Evolutionary conservation across 108 stramenopile species (phyloP), one percentile per base, ranked within the genome.

Genomic region (Fistulifera solaris): DNA sequence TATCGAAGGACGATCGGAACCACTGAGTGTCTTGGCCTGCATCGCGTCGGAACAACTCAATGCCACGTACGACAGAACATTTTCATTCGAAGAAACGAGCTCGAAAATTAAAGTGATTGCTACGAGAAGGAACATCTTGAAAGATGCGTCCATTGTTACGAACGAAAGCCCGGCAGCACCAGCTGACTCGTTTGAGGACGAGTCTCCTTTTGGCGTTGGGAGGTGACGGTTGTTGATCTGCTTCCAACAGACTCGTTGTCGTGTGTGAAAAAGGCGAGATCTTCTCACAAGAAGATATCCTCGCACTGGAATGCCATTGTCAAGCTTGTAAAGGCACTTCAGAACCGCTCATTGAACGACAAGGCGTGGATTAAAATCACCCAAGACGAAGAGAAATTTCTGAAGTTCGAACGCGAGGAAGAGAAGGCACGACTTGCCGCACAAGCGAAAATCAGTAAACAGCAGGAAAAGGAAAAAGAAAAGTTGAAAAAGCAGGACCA

Each of bases 331-430:
- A 48, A 70, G 45, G 44, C 76, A 8, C 54, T 81, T 10, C 70
- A 74, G n/a, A 68, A 79, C 17, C 31, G 31, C 8, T 35, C 31
- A 8, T 8, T 35, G 6, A 35, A 35, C 8, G 23, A 49, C 38
- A 26, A 48, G 58, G n/a, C 19, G 49, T 43, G 62, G 14, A 78
- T 72, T 44, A 73, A 72, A 41, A 73, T 89, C 21, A 80, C 74
- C 24, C 70, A 63, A 26, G 75, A 68, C 64, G 87, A 89, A 63
- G 81, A 89, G 38, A 85, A 85, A 44, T 83, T 89, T 1, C 68
- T 85, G 19, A 85, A 85, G 41, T 85, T 68, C 47, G 83, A 83
- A 56, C 78, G 87, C 1, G 83, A 85, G 46, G 81, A 80, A 52
- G 87, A 85, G 50, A 85, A 70, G 56, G 44, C 55, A 19, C 68